Evolutionary conservation across 176 grass and related monocot genomes (phyloP).

Genomic region (Carex littledalei): DNA sequence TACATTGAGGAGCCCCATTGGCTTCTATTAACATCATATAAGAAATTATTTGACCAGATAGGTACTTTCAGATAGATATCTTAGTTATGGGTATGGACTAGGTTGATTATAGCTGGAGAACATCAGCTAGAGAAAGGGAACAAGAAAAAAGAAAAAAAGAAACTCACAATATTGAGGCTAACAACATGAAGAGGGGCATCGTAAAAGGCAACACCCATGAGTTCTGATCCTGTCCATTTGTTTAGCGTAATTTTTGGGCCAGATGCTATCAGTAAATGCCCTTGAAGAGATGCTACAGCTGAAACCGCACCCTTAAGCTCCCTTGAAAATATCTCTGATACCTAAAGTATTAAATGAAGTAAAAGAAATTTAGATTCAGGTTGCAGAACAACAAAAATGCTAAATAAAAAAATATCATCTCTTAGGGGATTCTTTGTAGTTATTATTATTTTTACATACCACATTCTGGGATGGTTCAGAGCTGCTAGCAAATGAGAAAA

Average conservation of each 20-base stretch:
- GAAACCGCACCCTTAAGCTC: conserved; percentile 94
- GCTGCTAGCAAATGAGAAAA: conserved; percentile 66
- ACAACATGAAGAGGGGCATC: conserved; percentile 97
- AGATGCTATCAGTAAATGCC: conserved; percentile 87
- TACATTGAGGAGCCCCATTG: not conserved
- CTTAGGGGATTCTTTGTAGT: not conserved
- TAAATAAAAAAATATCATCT: not conserved
- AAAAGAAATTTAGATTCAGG: conserved; percentile 7
- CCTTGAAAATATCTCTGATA: conserved; percentile 79
- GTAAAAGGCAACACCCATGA: conserved; percentile 90
- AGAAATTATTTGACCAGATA: not conserved
- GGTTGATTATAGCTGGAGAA: not conserved
- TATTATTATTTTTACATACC: conserved; percentile 32
- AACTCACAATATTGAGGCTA: conserved; percentile 96
- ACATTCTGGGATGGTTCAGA: conserved; percentile 72
- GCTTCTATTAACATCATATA: not conserved
- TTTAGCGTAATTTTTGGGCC: conserved; percentile 93
- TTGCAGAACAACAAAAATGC: not conserved
- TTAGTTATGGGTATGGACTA: not conserved
- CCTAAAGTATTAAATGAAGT: conserved; percentile 40
- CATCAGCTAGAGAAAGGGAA: not conserved
- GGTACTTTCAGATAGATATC: not conserved
- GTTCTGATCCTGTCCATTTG: conserved; percentile 90
- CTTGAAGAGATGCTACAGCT: conserved; percentile 92
- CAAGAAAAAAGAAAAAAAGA: conserved; percentile 1